phyloP scores from a whole-genome alignment of 805 yeast species.

The Kodamaea leandrae region DNA sequence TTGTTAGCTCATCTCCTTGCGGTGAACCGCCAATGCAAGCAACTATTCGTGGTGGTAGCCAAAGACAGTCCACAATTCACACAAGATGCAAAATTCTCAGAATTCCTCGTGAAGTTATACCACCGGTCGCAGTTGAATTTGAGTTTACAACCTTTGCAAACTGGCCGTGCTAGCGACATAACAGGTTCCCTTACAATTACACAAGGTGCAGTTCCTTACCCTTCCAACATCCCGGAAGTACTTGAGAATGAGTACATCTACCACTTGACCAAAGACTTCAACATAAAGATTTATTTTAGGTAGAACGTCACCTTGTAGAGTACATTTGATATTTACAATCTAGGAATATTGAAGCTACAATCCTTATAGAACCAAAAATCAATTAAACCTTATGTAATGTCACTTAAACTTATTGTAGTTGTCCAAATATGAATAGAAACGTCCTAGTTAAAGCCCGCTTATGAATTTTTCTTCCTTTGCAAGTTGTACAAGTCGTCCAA shows the following conservation, averaged over 20 bases:
- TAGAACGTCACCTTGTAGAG: conserved; percentile 18
- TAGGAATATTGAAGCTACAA: too few species aligned
- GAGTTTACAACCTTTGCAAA: conserved; percentile 62
- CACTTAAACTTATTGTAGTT: too few species aligned
- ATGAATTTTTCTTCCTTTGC: conserved; percentile 30
- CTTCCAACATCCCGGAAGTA: conserved; percentile 22
- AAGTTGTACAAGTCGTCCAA: conserved; percentile 68
- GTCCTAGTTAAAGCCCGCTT: too few species aligned
- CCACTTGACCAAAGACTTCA: conserved; percentile 53
- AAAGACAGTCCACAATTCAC: conserved; percentile 35
- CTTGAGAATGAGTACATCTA: conserved; percentile 65
- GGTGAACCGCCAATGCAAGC: conserved; percentile 30
- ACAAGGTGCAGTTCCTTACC: conserved; percentile 49
- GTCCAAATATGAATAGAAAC: too few species aligned
- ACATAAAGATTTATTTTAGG: conserved; percentile 43
- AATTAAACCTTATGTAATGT: too few species aligned
- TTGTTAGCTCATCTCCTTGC: conserved; percentile 32
- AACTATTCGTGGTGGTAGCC: conserved; percentile 36
- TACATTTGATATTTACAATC: not conserved
- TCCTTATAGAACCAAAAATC: too few species aligned
- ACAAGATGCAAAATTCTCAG: conserved; percentile 38
- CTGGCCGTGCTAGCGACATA: conserved; percentile 81
- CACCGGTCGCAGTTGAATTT: conserved; percentile 53
- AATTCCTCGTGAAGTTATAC: conserved; percentile 46
- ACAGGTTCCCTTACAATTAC: conserved; percentile 68